phyloP scores from a whole-genome alignment of 225 moss, liverwort and hornwort genomes.

The Sphagnum tenellum region DNA sequence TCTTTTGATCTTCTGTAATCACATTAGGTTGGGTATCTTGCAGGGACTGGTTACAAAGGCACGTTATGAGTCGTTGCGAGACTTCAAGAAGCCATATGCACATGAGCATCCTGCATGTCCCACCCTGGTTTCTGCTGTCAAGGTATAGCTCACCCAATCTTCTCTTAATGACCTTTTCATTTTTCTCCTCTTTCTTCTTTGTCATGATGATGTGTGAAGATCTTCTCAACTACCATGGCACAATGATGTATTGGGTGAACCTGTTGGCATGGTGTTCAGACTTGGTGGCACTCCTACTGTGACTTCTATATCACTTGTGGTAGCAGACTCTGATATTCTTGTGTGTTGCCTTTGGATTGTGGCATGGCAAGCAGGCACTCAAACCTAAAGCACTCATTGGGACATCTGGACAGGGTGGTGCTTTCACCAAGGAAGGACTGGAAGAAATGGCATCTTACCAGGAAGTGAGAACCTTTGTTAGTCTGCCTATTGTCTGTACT shows the following conservation, averaged over 20 bases:
- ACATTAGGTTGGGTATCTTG: not conserved
- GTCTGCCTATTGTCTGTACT: too few species aligned
- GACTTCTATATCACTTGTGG: too few species aligned
- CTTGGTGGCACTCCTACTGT: too few species aligned
- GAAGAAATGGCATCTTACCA: slow-evolving; percentile 61
- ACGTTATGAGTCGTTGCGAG: slow-evolving; percentile 61
- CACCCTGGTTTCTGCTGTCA: slow-evolving; percentile 59
- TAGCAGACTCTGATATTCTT: too few species aligned
- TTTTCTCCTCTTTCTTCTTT: not conserved
- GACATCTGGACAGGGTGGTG: slow-evolving; percentile 65
- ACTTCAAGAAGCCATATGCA: slow-evolving; percentile 65
- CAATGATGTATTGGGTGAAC: too few species aligned
- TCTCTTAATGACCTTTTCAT: not conserved
- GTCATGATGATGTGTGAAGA: too few species aligned
- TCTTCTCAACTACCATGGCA: too few species aligned
- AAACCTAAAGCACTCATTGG: slow-evolving; percentile 76
- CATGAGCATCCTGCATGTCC: slow-evolving; percentile 45
- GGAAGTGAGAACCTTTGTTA: slow-evolving; percentile 24
- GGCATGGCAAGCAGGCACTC: slow-evolving; percentile 31
- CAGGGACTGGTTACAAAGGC: slow-evolving; percentile 78
- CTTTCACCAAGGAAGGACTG: slow-evolving; percentile 77
- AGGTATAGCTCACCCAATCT: slow-evolving; percentile 24
- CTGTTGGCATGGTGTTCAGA: too few species aligned
- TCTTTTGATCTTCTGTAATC: slow-evolving; percentile 1
- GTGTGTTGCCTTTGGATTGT: too few species aligned